phyloP scores from a whole-genome alignment of 2,329 filamentous ascomycete genomes.

The Raffaelea arxii region DNA sequence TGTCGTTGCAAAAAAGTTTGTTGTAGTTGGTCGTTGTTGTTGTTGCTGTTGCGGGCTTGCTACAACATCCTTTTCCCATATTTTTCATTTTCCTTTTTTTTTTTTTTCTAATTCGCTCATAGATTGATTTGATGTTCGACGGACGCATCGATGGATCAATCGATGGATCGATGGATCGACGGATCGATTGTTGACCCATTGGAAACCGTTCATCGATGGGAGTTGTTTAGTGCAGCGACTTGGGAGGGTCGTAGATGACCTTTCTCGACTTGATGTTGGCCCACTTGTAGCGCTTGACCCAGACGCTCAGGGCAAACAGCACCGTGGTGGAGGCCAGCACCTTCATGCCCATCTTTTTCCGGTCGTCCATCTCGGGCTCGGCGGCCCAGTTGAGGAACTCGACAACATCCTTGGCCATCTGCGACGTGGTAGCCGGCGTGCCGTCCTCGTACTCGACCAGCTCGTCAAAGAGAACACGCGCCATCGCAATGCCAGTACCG shows the following conservation, averaged over 20 bases:
- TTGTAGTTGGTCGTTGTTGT: too few species aligned
- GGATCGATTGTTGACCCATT: too few species aligned
- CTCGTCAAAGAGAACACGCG: slow-evolving; percentile 93
- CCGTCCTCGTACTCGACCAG: slow-evolving; percentile 97
- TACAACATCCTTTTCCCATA: too few species aligned
- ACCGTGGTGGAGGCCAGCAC: slow-evolving; percentile 70
- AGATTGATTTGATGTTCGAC: too few species aligned
- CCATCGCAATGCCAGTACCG: slow-evolving; percentile 97
- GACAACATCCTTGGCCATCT: slow-evolving; percentile 99
- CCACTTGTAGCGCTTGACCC: slow-evolving; percentile 99
- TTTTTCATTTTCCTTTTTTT: too few species aligned
- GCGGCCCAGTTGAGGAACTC: slow-evolving; percentile 99
- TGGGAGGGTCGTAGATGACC: slow-evolving; percentile 76
- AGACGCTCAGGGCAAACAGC: slow-evolving; percentile 80
- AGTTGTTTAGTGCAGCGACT: slow-evolving; percentile 26
- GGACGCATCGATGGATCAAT: too few species aligned
- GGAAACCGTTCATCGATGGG: too few species aligned
- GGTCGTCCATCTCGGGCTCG: slow-evolving; percentile 97
- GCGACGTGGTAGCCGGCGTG: slow-evolving; percentile 86
- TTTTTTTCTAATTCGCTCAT: too few species aligned
- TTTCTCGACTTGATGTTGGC: slow-evolving; percentile 90
- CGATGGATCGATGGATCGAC: too few species aligned
- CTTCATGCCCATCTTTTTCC: slow-evolving; percentile 99
- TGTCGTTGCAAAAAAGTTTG: too few species aligned
- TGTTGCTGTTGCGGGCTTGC: too few species aligned